Evolutionary conservation across 768 basidiomycete genomes (phyloP).

Genomic region (Russula dissimulans): DNA sequence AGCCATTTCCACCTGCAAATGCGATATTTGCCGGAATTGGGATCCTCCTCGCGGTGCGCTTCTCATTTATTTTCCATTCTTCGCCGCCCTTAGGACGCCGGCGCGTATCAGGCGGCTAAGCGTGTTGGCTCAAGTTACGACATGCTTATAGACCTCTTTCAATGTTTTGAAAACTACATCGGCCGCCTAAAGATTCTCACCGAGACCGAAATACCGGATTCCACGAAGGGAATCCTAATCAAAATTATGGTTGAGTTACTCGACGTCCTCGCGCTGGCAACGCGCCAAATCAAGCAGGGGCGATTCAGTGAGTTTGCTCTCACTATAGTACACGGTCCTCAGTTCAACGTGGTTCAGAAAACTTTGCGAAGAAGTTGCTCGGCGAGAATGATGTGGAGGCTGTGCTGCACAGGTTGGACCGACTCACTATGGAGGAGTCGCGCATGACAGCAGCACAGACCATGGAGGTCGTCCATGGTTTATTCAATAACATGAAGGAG

Average conservation of each 20-base stretch:
- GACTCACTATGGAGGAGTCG: conserved; percentile 2
- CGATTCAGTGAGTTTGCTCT: neutral
- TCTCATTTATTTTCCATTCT: neutral
- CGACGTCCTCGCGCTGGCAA: neutral
- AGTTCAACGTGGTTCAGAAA: neutral
- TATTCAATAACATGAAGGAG: neutral
- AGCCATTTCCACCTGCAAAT: neutral
- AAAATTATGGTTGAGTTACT: conserved; percentile 1
- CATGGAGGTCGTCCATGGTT: neutral
- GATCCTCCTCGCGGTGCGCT: neutral
- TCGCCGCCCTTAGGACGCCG: neutral
- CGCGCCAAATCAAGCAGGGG: neutral
- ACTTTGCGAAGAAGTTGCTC: neutral
- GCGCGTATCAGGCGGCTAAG: neutral
- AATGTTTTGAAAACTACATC: neutral
- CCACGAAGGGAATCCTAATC: neutral
- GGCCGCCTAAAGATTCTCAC: neutral
- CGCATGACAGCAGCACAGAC: neutral
- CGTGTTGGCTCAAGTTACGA: neutral
- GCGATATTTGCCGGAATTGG: neutral
- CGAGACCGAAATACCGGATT: neutral
- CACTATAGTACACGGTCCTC: neutral
- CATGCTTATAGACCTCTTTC: neutral
- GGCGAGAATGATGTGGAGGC: neutral
- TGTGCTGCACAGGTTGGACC: neutral